These are phyloP conservation scores for Aspergillus ochraceoroseus DNA, from an alignment of 2,329 filamentous ascomycete species.

Conservation along the genomic window DNA sequence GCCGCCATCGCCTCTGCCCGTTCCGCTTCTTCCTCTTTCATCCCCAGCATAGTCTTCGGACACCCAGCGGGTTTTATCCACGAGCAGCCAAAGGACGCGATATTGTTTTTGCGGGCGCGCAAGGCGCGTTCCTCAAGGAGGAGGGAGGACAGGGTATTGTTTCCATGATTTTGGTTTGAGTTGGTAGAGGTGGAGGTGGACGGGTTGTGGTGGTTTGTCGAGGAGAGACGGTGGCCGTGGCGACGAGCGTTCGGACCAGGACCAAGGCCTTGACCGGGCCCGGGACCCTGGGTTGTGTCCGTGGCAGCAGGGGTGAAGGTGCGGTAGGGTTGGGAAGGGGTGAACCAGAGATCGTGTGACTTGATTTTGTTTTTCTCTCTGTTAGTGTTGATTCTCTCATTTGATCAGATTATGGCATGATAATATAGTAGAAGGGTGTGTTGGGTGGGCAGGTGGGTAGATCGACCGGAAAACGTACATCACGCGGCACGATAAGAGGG, in stretches of 20 bases:
- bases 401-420: no score
- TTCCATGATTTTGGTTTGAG: no score
- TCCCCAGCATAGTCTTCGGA: slow-evolving; percentile 80
- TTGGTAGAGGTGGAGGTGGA: not conserved
- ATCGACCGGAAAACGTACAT: slow-evolving; percentile 51
- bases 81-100: slow-evolving; percentile 77
- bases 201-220: slow-evolving; percentile 7
- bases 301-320: slow-evolving; percentile 33
- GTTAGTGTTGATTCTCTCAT: no score
- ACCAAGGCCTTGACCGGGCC: no score
- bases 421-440: no score
- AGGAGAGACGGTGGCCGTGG: slow-evolving; percentile 9
- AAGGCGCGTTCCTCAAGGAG: slow-evolving; percentile 71
- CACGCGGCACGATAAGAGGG: slow-evolving; percentile 63
- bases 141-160: slow-evolving; percentile 63
- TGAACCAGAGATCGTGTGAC: slow-evolving; percentile 72
- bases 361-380: slow-evolving; percentile 32
- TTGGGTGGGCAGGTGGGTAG: not conserved
- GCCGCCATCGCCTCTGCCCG: slow-evolving; percentile 77
- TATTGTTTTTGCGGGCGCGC: slow-evolving; percentile 70
- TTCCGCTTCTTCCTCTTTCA: slow-evolving; percentile 84
- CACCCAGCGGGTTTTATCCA: slow-evolving; percentile 91
- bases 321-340: slow-evolving; percentile 53
- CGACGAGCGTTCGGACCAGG: slow-evolving; percentile 13
- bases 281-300: no score